A percentile compares a stretch with the other conserved stretches of the same genome.
Evolutionary conservation across 169 alveolate species (phyloP).

Genomic region (Plasmodium gaboni): DNA sequence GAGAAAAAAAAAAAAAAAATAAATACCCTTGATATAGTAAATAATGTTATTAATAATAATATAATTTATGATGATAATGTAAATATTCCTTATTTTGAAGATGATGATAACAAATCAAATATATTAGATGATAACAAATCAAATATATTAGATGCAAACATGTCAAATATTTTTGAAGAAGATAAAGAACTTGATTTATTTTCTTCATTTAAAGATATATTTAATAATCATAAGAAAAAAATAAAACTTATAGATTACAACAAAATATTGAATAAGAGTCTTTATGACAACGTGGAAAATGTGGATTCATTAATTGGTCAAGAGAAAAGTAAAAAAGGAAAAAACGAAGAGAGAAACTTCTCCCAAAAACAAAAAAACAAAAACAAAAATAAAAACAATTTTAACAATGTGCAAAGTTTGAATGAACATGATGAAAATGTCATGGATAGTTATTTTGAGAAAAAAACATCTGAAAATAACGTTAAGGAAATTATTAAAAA

Average conservation of each 20-base stretch:
- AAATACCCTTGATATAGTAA: no score
- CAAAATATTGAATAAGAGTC: conserved; percentile 42
- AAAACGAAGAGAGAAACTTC: neutral
- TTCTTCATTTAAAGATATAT: conserved; percentile 29
- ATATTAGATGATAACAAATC: neutral
- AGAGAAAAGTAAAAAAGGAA: neutral
- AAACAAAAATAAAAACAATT: neutral
- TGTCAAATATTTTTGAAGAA: neutral
- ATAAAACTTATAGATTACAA: conserved; percentile 40
- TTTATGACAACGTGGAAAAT: neutral
- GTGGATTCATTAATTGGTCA: neutral
- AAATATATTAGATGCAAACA: neutral
- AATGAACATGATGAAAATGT: neutral
- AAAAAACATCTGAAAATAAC: conserved; percentile 3
- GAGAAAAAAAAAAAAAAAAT: no score
- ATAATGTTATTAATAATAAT: no score
- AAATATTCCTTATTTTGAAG: no score
- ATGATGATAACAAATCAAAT: neutral
- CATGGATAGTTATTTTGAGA: neutral
- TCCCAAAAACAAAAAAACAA: neutral
- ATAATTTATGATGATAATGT: no score
- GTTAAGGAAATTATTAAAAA: conserved; percentile 59
- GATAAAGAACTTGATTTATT: conserved; percentile 12
- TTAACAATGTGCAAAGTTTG: neutral
- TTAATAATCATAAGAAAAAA: conserved; percentile 26